Evolutionary conservation across 768 basidiomycete genomes (phyloP), one percentile per base, ranked within the genome.

Genomic region (Tulasnella sp.): DNA sequence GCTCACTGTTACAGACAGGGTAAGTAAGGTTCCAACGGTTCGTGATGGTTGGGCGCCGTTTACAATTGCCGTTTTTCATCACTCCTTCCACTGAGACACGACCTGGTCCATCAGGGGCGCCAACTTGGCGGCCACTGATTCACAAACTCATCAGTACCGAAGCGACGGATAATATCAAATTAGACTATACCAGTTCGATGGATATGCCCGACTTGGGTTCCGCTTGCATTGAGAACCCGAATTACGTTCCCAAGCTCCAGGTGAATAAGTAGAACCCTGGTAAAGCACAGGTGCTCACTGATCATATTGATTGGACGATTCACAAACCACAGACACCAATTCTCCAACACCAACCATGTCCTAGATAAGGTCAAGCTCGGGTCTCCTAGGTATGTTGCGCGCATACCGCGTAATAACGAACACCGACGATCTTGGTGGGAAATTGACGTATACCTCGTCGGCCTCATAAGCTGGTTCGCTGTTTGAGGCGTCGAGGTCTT

Each of bases 331-430:
- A 14, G 84, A 81, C 15, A 94, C 93, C 82, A 94, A 88, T 81
- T 96, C 93, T 29, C 91, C 93, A 1, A 88, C 82, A 19, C 90
- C 93, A 45, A 95, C 94, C 74, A 96, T 80, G 38, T 93, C 94
- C 89, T 75, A 70, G 15, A 29, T 25, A 25, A 64, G 58, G 31
- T 29, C 58, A 64, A 34, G 31, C 25, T 22, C 58, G 4, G 58
- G 58, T 17, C 31, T 34, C 15, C 29, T 34, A 1, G 31, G 0
- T 5, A 6, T 14, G 2, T 12, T 17, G 0, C 29, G 9, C 15
- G 29, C 77, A 14, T 40, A 78, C 77, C 29, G 67, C 85, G 80
- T 96, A 96, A 80, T 96, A 94, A 80, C 93, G 93, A 17, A 96
- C 85, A 0, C 94, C 94, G 0, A 96, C 94, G 12, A 94, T 88